phyloP scores from a whole-genome alignment of 805 yeast genomes.

The Lipomyces orientalis region DNA sequence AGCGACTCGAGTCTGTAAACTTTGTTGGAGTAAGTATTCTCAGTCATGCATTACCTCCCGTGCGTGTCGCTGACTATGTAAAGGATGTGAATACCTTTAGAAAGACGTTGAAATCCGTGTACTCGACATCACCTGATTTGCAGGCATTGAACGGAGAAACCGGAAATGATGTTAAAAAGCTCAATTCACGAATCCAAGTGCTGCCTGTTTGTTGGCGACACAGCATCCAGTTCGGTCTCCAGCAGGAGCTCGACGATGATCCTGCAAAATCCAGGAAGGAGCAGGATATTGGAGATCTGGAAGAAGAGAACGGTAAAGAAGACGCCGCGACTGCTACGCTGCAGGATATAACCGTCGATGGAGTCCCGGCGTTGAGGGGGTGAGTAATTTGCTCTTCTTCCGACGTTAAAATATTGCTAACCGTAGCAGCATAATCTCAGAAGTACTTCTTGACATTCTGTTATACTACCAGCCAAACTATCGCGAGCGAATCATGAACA shows the following conservation, averaged over 20 bases:
- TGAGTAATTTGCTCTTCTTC: background rate
- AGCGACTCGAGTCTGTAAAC: conserved; percentile 77
- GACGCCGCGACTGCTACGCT: conserved; percentile 55
- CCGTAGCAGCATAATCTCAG: conserved; percentile 74
- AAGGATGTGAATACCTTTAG: conserved; percentile 38
- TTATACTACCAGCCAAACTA: conserved; percentile 74
- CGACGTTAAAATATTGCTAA: background rate
- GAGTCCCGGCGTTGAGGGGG: conserved; percentile 61
- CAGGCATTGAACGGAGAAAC: conserved; percentile 34
- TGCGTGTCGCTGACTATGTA: background rate
- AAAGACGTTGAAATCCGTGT: conserved; percentile 37
- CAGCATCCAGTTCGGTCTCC: conserved; percentile 46
- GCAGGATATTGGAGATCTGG: conserved; percentile 42
- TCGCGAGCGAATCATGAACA: conserved; percentile 62
- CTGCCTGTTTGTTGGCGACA: conserved; percentile 94
- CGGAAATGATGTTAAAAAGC: conserved; percentile 13
- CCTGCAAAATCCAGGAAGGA: conserved; percentile 14
- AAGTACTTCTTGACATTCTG: conserved; percentile 82
- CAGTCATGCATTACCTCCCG: background rate
- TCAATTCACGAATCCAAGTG: conserved; percentile 67
- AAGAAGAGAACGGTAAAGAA: conserved; percentile 48
- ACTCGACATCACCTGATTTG: conserved; percentile 33
- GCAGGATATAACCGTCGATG: conserved; percentile 73
- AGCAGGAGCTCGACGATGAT: conserved; percentile 12
- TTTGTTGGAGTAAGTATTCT: conserved; percentile 67